Base-by-base conservation (phyloP, 345 rosid species). In the rapeseed (Brassica napus) region DNA sequence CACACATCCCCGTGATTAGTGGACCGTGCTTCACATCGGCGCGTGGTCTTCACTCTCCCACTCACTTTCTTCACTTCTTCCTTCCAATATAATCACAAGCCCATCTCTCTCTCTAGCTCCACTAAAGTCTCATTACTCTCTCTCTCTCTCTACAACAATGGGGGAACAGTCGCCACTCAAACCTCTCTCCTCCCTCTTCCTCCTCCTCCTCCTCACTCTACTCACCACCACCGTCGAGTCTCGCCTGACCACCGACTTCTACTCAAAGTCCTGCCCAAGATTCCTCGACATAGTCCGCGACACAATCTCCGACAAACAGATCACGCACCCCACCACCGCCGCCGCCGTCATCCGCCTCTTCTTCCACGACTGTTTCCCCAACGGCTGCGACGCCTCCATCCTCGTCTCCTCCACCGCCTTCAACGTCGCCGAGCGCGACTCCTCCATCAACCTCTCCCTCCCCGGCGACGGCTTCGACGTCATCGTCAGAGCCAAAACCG, bases 391-490 rank as follows among this genome's bases (percentile, higher is more conserved):
- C 76, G 93, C 86, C 60, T 93, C 98, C 18, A 55, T 90, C 57
- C 82, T 93, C 23, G 14, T 93, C 72, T 79, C 93, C 55, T 88
- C 97, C 24, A 85, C 90, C 1, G 54, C 91, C 14, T 86, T 88
- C 88, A 89, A 88, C 78, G 32, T n/a, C 3, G 93, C 97, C 9
- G 97, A 94, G 70, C 96, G 96, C 4, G 94, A 88, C 72, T 86
- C 97, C 5, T 86, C 91, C 23, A 86, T 88, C 84, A 94, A 94
- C 74, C 89, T 86, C 68, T 88, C 93, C 72, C 97, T 94, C 69
- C 93, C 98, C 0, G 97, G 98, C 0, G 98, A 92, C 69, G 97
- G 91, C 23, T 94, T 92, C 76, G 98, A 94, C 80, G 87, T 92
- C 47, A 66, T 94, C 34, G 80, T 85, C 63, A 82, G 95, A 32